phyloP scores from a whole-genome alignment of 108 stramenopile species.

The Craspedostauros australis region DNA sequence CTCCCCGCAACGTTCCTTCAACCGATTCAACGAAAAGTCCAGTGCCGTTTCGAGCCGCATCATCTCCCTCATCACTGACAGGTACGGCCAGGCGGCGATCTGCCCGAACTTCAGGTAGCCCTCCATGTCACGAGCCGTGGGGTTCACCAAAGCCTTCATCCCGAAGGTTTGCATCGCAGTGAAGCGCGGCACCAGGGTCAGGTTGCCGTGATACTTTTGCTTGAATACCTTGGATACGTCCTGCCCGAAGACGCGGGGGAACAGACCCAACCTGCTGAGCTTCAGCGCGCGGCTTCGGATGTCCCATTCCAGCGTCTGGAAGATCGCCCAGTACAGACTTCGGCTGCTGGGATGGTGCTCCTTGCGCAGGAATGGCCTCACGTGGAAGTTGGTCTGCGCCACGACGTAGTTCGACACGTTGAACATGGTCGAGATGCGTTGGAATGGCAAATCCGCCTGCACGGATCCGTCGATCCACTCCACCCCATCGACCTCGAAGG shows the following conservation, averaged over 20 bases:
- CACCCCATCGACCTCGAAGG: conserved; percentile 92
- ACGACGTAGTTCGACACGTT: conserved; percentile 88
- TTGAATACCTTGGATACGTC: conserved; percentile 88
- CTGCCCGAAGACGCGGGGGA: conserved; percentile 88
- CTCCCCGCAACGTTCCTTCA: conserved; percentile 45
- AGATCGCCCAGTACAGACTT: conserved; percentile 68
- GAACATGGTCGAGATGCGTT: conserved; percentile 86
- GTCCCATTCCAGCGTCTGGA: conserved; percentile 84
- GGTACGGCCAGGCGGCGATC: conserved; percentile 81
- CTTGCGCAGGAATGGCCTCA: conserved; percentile 84
- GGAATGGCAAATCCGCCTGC: conserved; percentile 90
- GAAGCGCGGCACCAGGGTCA: conserved; percentile 80
- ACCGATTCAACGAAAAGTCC: conserved; percentile 54
- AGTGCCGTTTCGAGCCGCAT: conserved; percentile 66
- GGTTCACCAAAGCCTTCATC: conserved; percentile 73
- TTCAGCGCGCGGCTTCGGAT: conserved; percentile 74
- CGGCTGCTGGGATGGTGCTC: conserved; percentile 70
- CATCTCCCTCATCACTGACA: conserved; percentile 75
- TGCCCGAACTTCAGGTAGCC: conserved; percentile 80
- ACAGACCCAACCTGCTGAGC: conserved; percentile 75
- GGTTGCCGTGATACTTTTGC: conserved; percentile 89
- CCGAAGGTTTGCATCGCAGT: conserved; percentile 83
- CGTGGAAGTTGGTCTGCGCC: conserved; percentile 90
- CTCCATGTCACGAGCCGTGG: conserved; percentile 79
- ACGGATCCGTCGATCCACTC: conserved; percentile 94